Conservation (phyloP, 352 stramenopile genomes). For the Phytophthora vignae region DNA sequence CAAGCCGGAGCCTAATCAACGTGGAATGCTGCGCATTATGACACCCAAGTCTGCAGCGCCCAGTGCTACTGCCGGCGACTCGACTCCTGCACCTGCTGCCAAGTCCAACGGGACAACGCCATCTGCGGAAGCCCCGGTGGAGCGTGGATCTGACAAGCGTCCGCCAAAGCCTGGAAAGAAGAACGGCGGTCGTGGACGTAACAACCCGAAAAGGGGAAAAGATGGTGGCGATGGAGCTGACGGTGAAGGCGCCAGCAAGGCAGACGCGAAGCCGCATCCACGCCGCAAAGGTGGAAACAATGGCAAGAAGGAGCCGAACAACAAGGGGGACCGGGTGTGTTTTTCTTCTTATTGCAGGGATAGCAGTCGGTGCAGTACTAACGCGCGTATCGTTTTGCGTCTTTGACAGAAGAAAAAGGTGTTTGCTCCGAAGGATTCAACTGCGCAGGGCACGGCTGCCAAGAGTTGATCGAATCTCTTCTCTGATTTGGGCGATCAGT, state of each 20-base stretch:
- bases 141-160: constrained; percentile 35
- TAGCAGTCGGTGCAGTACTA: background rate
- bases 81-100: constrained; percentile 1
- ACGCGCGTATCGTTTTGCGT: constrained; percentile 1
- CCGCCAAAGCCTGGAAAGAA: constrained; percentile 35
- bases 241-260: constrained; percentile 24
- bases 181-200: constrained; percentile 40
- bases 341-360: background rate
- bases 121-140: constrained; percentile 14
- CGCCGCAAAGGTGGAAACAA: constrained; percentile 38
- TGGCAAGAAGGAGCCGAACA: constrained; percentile 46
- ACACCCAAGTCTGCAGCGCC: constrained; percentile 33
- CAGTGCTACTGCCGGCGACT: background rate
- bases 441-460: constrained; percentile 39
- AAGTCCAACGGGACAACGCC: constrained; percentile 20
- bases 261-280: constrained; percentile 37
- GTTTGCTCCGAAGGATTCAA: constrained; percentile 67
- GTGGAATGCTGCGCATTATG: constrained; percentile 69
- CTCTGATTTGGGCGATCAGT: constrained; percentile 17
- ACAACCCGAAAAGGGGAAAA: constrained; percentile 46
- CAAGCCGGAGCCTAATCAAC: constrained; percentile 43
- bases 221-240: constrained; percentile 32
- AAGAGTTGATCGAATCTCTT: constrained; percentile 43
- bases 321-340: constrained; percentile 44
- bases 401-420: constrained; percentile 67